Evolutionary conservation across 306 rosid species (phyloP).

Genomic region (Benincasa hispida): DNA sequence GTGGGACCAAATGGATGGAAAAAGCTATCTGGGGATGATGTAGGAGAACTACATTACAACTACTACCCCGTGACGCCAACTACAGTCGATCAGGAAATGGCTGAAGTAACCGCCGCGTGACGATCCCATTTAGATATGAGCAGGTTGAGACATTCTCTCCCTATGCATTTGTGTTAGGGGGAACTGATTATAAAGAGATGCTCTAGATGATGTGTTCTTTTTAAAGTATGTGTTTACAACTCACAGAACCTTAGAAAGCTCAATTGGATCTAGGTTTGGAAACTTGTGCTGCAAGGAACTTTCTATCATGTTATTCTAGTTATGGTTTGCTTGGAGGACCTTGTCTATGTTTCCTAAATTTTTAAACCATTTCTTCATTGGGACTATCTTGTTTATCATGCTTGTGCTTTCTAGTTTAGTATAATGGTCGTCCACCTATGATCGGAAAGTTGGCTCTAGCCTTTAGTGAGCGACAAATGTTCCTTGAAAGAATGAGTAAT

Average conservation of each 20-base stretch:
- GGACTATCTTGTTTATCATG: not conserved
- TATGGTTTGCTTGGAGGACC: not conserved
- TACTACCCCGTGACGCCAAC: slow-evolving; percentile 62
- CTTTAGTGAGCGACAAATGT: no score
- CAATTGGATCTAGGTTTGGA: not conserved
- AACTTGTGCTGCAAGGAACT: not conserved
- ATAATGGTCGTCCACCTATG: not conserved
- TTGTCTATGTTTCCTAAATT: not conserved
- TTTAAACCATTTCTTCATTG: not conserved
- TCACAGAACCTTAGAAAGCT: not conserved
- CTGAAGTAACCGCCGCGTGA: slow-evolving; percentile 52
- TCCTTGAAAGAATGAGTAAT: no score
- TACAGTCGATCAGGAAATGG: slow-evolving; percentile 89
- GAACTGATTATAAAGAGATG: not conserved
- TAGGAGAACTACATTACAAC: slow-evolving; percentile 73
- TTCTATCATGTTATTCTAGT: not conserved
- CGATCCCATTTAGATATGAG: not conserved
- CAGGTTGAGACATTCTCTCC: not conserved
- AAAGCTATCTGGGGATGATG: slow-evolving; percentile 82
- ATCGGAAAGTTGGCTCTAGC: no score
- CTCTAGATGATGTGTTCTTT: not conserved
- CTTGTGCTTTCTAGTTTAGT: not conserved
- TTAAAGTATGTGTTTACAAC: not conserved
- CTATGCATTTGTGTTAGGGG: not conserved
- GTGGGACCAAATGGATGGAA: slow-evolving; percentile 87